These are phyloP conservation scores for Nitzschia palea DNA, from an alignment of 108 stramenopile species.

Conservation along the genomic window DNA sequence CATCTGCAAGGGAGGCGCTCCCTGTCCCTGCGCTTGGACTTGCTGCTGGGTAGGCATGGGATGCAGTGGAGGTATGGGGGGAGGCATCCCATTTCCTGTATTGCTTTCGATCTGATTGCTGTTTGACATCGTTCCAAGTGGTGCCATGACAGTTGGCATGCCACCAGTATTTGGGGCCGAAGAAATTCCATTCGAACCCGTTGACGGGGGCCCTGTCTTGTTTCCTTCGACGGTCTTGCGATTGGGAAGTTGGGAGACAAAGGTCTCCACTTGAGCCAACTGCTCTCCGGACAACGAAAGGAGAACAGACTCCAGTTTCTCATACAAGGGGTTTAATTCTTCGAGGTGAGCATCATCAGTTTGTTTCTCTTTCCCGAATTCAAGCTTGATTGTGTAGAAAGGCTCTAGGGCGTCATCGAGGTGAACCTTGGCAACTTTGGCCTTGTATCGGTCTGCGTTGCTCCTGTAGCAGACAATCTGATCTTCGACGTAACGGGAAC, in stretches of 20 bases:
- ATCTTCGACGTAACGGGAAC: not conserved
- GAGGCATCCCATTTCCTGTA: no score
- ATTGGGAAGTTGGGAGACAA: constrained; percentile 24
- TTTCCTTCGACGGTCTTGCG: not conserved
- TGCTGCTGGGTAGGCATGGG: no score
- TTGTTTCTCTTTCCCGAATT: constrained; percentile 70
- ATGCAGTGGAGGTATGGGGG: no score
- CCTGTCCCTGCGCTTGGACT: not conserved
- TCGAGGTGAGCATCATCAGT: constrained; percentile 65
- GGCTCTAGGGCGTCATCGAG: constrained; percentile 66
- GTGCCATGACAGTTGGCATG: not conserved
- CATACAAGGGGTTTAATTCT: constrained; percentile 12
- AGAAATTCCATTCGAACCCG: not conserved
- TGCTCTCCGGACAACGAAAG: constrained; percentile 19
- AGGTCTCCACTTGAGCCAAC: constrained; percentile 16
- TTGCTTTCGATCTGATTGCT: no score
- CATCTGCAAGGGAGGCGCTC: not conserved
- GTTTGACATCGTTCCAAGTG: no score
- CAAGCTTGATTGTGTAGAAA: constrained; percentile 54
- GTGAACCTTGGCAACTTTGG: constrained; percentile 59
- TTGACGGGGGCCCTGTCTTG: not conserved
- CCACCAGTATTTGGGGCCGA: not conserved
- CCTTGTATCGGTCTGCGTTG: constrained; percentile 30
- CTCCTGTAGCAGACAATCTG: constrained; percentile 49
- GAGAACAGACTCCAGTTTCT: constrained; percentile 11